Percentiles rank a stretch among this genome's conserved stretches.
Evolutionary conservation across 768 basidiomycete species (phyloP).

Genomic region (Pulveroboletus sp.): DNA sequence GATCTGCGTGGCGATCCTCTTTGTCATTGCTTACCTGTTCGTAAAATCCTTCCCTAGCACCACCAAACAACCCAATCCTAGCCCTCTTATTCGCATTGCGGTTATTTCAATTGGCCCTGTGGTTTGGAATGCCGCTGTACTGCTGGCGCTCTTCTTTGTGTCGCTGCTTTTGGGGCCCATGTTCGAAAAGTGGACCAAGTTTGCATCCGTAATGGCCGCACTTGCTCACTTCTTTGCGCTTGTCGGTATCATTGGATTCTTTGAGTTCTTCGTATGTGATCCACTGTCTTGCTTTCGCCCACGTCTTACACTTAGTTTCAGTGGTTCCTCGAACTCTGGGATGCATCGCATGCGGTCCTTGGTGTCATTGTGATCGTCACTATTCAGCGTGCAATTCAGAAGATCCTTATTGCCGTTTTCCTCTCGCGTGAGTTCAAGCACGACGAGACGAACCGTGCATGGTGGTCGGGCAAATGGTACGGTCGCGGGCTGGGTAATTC

Average conservation of each 20-base stretch:
- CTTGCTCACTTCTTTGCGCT: constrained; percentile 81
- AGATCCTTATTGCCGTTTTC: constrained; percentile 91
- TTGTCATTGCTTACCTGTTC: constrained; percentile 86
- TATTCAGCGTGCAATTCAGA: constrained; percentile 89
- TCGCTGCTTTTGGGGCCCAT: constrained; percentile 92
- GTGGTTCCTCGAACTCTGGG: constrained; percentile 98
- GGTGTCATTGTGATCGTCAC: constrained; percentile 87
- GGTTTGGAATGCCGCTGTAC: constrained; percentile 89
- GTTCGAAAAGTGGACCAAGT: constrained; percentile 78
- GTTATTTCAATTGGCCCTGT: constrained; percentile 89
- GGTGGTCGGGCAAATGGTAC: constrained; percentile 99
- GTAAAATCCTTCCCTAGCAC: constrained; percentile 82
- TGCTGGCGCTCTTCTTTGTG: constrained; percentile 81
- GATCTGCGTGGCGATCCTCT: constrained; percentile 67
- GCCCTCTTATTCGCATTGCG: constrained; percentile 83
- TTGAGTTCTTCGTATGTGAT: constrained; percentile 87
- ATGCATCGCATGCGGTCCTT: constrained; percentile 92
- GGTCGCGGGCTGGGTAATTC: constrained; percentile 88
- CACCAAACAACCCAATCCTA: constrained; percentile 62
- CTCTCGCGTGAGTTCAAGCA: constrained; percentile 97
- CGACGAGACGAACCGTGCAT: constrained; percentile 96
- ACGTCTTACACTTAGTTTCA: constrained; percentile 29
- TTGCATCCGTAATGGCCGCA: constrained; percentile 90
- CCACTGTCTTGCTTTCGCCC: constrained; percentile 28
- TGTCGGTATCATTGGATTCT: constrained; percentile 81